Evolutionary conservation across 2,329 filamentous ascomycete genomes (phyloP).

Genomic region (Torrubiella hemipterigena): DNA sequence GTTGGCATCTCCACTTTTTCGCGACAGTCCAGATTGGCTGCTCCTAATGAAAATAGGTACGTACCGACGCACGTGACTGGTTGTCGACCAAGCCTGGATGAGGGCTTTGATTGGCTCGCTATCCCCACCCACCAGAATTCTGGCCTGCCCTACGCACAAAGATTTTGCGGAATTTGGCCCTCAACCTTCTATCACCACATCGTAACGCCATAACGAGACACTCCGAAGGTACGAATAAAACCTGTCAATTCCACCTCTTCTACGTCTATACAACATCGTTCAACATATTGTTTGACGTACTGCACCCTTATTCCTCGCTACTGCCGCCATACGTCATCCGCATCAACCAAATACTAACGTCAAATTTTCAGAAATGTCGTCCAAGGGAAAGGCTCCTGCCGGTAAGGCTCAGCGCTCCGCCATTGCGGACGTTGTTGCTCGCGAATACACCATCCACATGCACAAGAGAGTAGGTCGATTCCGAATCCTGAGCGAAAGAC

Average conservation of each 20-base stretch:
- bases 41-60: slow-evolving; percentile 3
- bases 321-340: background rate
- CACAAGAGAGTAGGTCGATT: slow-evolving; percentile 65
- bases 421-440: slow-evolving; percentile 96
- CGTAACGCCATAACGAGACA: slow-evolving; percentile 26
- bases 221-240: slow-evolving; percentile 26
- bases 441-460: slow-evolving; percentile 99
- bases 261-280: slow-evolving; percentile 5
- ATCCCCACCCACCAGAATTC: slow-evolving; percentile 18
- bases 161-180: slow-evolving; percentile 27
- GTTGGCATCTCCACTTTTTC: too few species aligned
- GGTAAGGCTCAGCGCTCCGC: slow-evolving; percentile 61
- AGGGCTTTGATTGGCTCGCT: slow-evolving; percentile 22
- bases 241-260: background rate
- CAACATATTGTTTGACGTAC: too few species aligned
- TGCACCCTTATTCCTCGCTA: too few species aligned
- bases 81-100: slow-evolving; percentile 2
- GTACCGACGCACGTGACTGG: slow-evolving; percentile 14
- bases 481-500: slow-evolving; percentile 1
- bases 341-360: too few species aligned
- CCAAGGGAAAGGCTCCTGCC: slow-evolving; percentile 24
- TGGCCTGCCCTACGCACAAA: slow-evolving; percentile 30
- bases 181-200: slow-evolving; percentile 20
- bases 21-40: background rate
- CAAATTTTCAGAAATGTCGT: slow-evolving; percentile 32